phyloP scores from a whole-genome alignment of 2,329 filamentous ascomycete species.

The Samsoniella hepiali region DNA sequence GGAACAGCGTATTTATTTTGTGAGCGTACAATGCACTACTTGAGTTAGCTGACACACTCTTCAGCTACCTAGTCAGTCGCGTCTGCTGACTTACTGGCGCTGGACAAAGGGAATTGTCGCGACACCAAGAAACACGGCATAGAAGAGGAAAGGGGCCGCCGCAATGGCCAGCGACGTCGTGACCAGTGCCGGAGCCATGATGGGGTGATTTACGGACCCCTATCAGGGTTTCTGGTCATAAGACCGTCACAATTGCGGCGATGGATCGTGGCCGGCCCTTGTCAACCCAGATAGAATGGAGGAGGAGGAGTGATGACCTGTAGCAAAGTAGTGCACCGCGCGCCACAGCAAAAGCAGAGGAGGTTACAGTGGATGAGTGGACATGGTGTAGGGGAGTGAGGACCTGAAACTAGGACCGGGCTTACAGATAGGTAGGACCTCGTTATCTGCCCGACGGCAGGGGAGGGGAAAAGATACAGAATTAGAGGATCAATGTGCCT shows the following conservation, averaged over 20 bases:
- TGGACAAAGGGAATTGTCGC: constrained; percentile 70
- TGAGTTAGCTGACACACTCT: not conserved
- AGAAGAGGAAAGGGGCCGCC: constrained; percentile 59
- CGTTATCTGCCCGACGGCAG: too few species aligned
- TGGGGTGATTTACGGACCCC: not conserved
- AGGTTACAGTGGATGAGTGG: not conserved
- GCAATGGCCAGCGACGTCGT: constrained; percentile 48
- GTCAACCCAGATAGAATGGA: not conserved
- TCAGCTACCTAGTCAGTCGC: not conserved
- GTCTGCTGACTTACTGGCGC: constrained; percentile 60
- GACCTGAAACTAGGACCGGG: not conserved
- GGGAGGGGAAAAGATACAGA: too few species aligned
- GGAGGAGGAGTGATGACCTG: too few species aligned
- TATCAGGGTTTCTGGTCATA: not conserved
- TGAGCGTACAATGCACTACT: constrained; percentile 78
- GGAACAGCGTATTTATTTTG: constrained; percentile 69
- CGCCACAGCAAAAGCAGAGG: not conserved
- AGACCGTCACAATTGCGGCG: not conserved
- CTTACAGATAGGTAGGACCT: too few species aligned
- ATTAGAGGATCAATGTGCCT: too few species aligned
- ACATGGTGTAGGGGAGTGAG: not conserved
- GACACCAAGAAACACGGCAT: constrained; percentile 62
- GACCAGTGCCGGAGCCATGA: constrained; percentile 1
- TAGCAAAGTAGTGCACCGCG: not conserved
- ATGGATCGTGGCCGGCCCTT: not conserved